Percentiles rank a stretch among this genome's conserved stretches.
phyloP scores from a whole-genome alignment of 768 basidiomycete species.

The Kockovaella imperatae region DNA sequence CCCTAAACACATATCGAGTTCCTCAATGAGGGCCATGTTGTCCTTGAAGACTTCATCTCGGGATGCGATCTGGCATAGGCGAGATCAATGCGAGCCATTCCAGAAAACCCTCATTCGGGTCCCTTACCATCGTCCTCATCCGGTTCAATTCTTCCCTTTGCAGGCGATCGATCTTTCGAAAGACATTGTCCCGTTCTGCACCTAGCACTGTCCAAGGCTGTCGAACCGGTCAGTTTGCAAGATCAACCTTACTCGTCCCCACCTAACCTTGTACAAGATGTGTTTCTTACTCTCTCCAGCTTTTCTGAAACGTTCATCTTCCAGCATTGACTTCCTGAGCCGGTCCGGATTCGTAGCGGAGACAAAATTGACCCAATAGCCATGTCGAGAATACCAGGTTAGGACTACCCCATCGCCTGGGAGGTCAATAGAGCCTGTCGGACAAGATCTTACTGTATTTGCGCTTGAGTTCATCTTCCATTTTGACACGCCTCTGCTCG shows the following conservation, averaged over 20 bases:
- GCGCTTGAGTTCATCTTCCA: constrained; percentile 22
- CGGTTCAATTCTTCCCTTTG: too few relatives aligned
- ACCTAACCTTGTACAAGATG: too few relatives aligned
- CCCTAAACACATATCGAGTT: constrained; percentile 72
- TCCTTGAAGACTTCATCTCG: constrained; percentile 60
- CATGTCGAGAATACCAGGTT: constrained; percentile 10
- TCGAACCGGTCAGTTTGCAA: constrained; percentile 10
- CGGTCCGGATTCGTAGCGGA: too few relatives aligned
- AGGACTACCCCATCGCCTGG: too few relatives aligned
- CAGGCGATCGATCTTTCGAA: too few relatives aligned
- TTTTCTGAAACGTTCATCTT: background rate
- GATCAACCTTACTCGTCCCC: constrained; percentile 19
- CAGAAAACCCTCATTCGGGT: background rate
- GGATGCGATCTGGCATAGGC: too few relatives aligned
- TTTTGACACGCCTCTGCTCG: constrained; percentile 10
- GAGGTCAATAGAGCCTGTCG: too few relatives aligned
- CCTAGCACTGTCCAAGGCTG: too few relatives aligned
- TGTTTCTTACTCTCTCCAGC: background rate
- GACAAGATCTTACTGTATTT: constrained; percentile 13
- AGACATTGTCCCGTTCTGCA: too few relatives aligned
- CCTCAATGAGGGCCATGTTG: constrained; percentile 73
- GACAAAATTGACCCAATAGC: constrained; percentile 18
- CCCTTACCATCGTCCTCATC: too few relatives aligned
- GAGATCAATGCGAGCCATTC: too few relatives aligned
- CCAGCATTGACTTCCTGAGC: background rate